These are phyloP conservation scores for Chaetomium sp. DNA, from an alignment of 2,329 filamentous ascomycete species.

Conservation along the genomic window DNA sequence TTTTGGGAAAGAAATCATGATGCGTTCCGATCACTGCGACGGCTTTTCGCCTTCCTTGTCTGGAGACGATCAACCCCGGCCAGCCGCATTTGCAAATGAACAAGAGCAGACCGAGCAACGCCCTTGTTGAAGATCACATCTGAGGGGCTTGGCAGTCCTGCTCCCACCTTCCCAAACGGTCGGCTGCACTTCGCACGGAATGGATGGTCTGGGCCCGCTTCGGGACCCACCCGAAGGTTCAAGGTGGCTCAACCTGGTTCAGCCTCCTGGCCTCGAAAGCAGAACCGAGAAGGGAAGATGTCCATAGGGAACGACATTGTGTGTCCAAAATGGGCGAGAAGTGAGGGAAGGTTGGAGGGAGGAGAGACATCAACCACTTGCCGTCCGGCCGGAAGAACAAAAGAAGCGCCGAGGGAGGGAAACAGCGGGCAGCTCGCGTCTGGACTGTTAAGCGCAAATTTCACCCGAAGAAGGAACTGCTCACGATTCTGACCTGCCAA, in stretches of 20 bases:
- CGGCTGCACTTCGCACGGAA: constrained; percentile 2
- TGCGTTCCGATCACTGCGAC: neutral
- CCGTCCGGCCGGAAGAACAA: neutral
- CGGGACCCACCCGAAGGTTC: constrained; percentile 11
- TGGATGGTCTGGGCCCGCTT: constrained; percentile 14
- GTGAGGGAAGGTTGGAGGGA: neutral
- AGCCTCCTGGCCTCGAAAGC: constrained; percentile 2
- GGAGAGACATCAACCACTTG: neutral
- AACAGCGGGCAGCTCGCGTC: too few relatives aligned
- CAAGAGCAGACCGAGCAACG: constrained; percentile 1
- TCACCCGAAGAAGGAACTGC: too few relatives aligned
- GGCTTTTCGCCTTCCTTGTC: constrained; percentile 14
- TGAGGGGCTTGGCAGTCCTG: neutral
- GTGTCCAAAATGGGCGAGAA: too few relatives aligned
- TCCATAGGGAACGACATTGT: too few relatives aligned
- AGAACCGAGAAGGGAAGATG: constrained; percentile 6
- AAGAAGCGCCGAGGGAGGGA: neutral
- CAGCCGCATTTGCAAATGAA: constrained; percentile 4
- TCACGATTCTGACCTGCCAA: constrained; percentile 10
- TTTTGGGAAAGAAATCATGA: neutral
- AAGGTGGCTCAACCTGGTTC: neutral
- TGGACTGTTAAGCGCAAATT: too few relatives aligned
- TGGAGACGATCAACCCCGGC: constrained; percentile 11
- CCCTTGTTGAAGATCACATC: constrained; percentile 12
- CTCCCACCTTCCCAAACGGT: constrained; percentile 20